Conservation (phyloP, 768 basidiomycete species). For the Serendipita sp. region DNA sequence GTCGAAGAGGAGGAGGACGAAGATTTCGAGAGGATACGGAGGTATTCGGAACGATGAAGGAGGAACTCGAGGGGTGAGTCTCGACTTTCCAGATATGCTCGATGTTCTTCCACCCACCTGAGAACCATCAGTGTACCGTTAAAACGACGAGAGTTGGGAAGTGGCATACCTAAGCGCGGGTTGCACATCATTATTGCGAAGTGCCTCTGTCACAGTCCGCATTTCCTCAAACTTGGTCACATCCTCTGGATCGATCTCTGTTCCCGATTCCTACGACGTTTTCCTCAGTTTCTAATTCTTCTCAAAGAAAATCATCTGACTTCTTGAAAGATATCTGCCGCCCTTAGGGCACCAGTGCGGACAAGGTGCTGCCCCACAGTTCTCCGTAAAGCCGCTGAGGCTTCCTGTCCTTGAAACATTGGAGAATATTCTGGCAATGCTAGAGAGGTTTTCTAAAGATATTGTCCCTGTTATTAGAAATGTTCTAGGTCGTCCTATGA, state of each 20-base stretch:
- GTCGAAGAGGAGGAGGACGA: constrained; percentile 28
- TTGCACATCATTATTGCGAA: constrained; percentile 46
- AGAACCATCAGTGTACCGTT: constrained; percentile 3
- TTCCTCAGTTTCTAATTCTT: constrained; percentile 5
- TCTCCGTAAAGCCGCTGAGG: constrained; percentile 44
- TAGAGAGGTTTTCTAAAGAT: constrained; percentile 33
- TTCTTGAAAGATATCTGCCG: constrained; percentile 56
- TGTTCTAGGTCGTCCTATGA: constrained; percentile 8
- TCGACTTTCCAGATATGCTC: constrained; percentile 44
- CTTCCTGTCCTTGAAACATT: constrained; percentile 45
- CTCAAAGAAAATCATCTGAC: constrained; percentile 22
- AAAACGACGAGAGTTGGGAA: not conserved
- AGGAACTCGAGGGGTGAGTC: constrained; percentile 76
- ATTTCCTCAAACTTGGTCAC: constrained; percentile 48
- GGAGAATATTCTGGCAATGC: constrained; percentile 49
- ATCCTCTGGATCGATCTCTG: constrained; percentile 36
- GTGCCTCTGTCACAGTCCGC: constrained; percentile 51
- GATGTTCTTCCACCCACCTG: constrained; percentile 68
- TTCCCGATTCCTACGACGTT: constrained; percentile 42
- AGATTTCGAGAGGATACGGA: constrained; percentile 48
- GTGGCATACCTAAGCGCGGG: constrained; percentile 60
- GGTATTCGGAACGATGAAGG: constrained; percentile 80
- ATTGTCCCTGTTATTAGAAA: not conserved
- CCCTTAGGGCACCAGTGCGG: constrained; percentile 65
- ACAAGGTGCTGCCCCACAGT: constrained; percentile 64